Evolutionary conservation across 345 rosid species (phyloP), one percentile per base, ranked within the genome.

Genomic region (Xanthoceras sorbifolium): DNA sequence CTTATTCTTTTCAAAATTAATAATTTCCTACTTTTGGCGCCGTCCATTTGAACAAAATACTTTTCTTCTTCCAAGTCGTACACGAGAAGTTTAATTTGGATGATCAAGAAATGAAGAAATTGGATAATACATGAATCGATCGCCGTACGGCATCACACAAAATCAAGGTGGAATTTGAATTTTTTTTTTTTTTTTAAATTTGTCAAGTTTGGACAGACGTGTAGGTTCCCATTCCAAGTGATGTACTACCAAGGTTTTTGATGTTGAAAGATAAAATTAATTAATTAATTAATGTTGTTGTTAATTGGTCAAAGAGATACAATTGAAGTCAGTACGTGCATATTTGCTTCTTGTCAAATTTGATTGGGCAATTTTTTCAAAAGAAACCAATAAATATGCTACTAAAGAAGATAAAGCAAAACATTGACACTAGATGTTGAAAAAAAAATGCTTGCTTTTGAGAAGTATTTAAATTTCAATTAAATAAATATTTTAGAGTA

Each of bases 161-260:
- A 11, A 28, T 15, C 4, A 52, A 69, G 31, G 4, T 67, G 1
- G 29, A 29, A 38, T 66, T 38, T 2, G n/a, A 66, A 23, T 36
- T 5, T 38, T 17, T 14, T 17, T 20, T n/a, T 65, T 69, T 40
- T 54, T 73, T 40, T 42, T 26, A 10, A 40, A 40, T 8, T 23
- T 42, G 75, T 79, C 80, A 76, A 84, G 64, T 15, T 44, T 22
- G 5, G 72, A 82, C 77, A 71, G 77, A 50, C 77, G 61, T 36
- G 50, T 7, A 10, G 72, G 72, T 48, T 71, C 75, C 64, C 46
- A 48, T 75, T 65, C 64, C 7, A 48, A 17, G 7, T 5, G 55
- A 50, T 50, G 18, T 20, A 38, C 7, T 38, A 38, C 42, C 0
- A 57, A 23, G 26, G 44, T 14, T 62, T 38, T 62, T 38, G 34